Percentiles rank a stretch among this genome's conserved stretches.
phyloP scores from a whole-genome alignment of 1,139 yeast species.

The Hemisphaericaspora subhashii region DNA sequence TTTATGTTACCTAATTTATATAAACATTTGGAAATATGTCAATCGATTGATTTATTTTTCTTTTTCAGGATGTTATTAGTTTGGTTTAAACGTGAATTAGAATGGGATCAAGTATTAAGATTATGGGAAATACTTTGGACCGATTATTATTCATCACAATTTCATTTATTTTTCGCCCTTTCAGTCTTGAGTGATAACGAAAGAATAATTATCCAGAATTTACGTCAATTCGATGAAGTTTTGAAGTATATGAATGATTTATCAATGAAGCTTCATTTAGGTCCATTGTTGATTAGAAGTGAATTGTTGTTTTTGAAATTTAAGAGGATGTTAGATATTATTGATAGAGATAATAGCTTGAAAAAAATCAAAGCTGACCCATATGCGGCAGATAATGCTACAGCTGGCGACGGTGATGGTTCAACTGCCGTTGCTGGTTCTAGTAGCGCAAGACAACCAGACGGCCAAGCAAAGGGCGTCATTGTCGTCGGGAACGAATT shows the following conservation, averaged over 20 bases:
- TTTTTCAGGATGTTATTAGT: conserved; percentile 92
- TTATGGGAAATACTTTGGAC: conserved; percentile 95
- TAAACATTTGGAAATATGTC: conserved; percentile 81
- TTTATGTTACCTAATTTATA: conserved; percentile 86
- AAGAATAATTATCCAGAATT: conserved; percentile 70
- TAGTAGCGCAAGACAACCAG: neutral
- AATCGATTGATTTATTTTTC: conserved; percentile 86
- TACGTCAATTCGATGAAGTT: conserved; percentile 83
- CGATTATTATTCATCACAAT: conserved; percentile 80
- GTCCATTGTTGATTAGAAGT: conserved; percentile 74
- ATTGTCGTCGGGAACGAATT: conserved; percentile 46
- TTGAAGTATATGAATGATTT: conserved; percentile 90
- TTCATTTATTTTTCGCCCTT: conserved; percentile 81
- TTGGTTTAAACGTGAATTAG: conserved; percentile 92
- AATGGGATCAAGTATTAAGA: conserved; percentile 71
- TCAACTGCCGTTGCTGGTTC: conserved; percentile 13
- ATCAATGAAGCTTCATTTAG: conserved; percentile 70
- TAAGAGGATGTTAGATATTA: conserved; percentile 72
- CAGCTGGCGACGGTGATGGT: conserved; percentile 3
- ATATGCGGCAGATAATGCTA: conserved; percentile 13
- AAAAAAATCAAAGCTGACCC: conserved; percentile 16
- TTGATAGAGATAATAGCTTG: conserved; percentile 57
- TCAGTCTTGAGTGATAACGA: conserved; percentile 88
- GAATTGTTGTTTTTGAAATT: conserved; percentile 81
- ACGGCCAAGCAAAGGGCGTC: conserved; percentile 7